phyloP scores from a whole-genome alignment of 2,329 filamentous ascomycete species.

The Metarhizium robertsii region DNA sequence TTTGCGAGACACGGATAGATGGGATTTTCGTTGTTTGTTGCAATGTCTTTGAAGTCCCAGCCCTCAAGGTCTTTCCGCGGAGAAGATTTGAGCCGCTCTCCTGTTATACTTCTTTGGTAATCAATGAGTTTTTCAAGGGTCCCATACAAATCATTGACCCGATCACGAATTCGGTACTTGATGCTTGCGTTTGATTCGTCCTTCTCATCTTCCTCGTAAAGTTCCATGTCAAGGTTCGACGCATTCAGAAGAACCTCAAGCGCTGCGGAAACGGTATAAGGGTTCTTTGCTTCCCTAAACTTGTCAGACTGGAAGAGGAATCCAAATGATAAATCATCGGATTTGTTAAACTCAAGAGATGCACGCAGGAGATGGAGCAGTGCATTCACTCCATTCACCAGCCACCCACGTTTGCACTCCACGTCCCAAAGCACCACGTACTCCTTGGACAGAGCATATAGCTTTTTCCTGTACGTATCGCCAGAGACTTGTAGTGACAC shows the following conservation, averaged over 20 bases:
- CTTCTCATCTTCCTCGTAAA: background rate
- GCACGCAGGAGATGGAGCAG: conserved; percentile 14
- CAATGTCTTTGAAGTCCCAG: conserved; percentile 20
- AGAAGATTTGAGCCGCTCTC: too few species aligned
- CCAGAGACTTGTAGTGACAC: too few species aligned
- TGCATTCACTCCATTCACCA: conserved; percentile 18
- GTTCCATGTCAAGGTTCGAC: background rate
- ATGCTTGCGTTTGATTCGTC: background rate
- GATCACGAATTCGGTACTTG: background rate
- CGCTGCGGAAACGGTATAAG: background rate
- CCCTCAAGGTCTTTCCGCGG: conserved; percentile 16
- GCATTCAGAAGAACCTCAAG: background rate
- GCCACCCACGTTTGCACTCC: conserved; percentile 18
- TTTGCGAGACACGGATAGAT: conserved; percentile 12
- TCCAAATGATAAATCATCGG: conserved; percentile 1
- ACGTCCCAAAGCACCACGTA: conserved; percentile 18
- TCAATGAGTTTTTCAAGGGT: too few species aligned
- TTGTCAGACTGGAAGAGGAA: background rate
- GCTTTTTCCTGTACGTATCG: background rate
- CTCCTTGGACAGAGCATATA: conserved; percentile 10
- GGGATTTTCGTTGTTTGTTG: conserved; percentile 6
- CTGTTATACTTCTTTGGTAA: too few species aligned
- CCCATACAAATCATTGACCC: too few species aligned
- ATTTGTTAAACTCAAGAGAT: conserved; percentile 8
- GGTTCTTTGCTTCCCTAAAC: background rate